Percentiles rank a stretch among this genome's conserved stretches.
phyloP scores from a whole-genome alignment of 2,329 filamentous ascomycete species.

The Seiridium unicorne region DNA sequence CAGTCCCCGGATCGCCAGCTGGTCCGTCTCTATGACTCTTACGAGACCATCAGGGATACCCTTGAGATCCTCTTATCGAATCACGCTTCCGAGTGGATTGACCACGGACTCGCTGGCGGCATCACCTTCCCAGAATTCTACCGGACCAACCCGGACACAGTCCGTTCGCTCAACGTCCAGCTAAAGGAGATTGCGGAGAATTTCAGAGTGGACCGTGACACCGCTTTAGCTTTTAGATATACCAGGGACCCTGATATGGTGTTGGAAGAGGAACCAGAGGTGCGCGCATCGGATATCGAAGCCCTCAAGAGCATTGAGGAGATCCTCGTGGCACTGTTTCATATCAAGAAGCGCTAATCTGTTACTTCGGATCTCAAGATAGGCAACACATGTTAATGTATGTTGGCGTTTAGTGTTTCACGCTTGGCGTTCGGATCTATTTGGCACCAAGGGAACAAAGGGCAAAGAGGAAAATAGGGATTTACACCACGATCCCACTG shows the following conservation, averaged over 20 bases:
- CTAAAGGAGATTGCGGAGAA: conserved; percentile 18
- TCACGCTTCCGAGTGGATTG: conserved; percentile 20
- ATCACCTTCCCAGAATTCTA: conserved; percentile 20
- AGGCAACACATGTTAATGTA: no score
- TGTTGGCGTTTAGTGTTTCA: no score
- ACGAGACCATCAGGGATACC: conserved; percentile 14
- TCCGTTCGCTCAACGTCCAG: conserved; percentile 18
- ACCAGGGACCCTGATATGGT: conserved; percentile 12
- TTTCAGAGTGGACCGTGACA: conserved; percentile 11
- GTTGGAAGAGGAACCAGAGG: background rate
- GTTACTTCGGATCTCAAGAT: no score
- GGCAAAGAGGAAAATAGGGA: no score
- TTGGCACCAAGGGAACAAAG: no score
- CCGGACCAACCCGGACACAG: conserved; percentile 17
- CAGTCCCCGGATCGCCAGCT: background rate
- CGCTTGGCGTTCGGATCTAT: no score
- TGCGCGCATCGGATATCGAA: background rate
- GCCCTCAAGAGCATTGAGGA: background rate
- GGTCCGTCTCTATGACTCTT: conserved; percentile 5
- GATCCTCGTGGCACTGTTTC: background rate
- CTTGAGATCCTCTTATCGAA: conserved; percentile 19
- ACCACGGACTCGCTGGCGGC: conserved; percentile 14
- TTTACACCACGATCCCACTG: no score
- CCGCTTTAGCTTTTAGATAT: conserved; percentile 1
- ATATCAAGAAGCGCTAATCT: background rate